These are phyloP conservation scores for Striga asiatica DNA, from an alignment of 257 asterid species.

Conservation along the genomic window DNA sequence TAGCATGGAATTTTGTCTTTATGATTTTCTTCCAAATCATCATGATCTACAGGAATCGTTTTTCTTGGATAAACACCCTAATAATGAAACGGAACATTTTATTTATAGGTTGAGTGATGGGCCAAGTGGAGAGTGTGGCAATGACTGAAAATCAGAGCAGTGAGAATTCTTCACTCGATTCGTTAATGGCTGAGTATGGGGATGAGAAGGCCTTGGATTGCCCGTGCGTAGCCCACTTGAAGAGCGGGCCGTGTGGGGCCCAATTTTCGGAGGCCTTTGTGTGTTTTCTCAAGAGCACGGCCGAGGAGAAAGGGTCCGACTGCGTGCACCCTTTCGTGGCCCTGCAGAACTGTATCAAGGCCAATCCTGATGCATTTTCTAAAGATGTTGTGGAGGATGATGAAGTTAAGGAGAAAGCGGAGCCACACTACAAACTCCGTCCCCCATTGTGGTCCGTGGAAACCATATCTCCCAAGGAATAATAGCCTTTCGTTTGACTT, in stretches of 20 bases:
- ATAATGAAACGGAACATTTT: no score
- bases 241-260: slow-evolving; percentile 66
- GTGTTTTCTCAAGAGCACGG: slow-evolving; percentile 84
- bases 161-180: slow-evolving; percentile 43
- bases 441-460: slow-evolving; percentile 73
- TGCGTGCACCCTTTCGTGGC: slow-evolving; percentile 78
- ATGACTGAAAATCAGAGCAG: slow-evolving; percentile 18
- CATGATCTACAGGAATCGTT: no score
- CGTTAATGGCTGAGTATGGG: slow-evolving; percentile 62
- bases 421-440: slow-evolving; percentile 28
- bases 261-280: slow-evolving; percentile 82
- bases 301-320: slow-evolving; percentile 79
- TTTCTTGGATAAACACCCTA: no score
- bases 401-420: slow-evolving; percentile 37
- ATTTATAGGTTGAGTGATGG: no score
- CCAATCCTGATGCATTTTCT: slow-evolving; percentile 72
- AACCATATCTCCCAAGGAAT: slow-evolving; percentile 27
- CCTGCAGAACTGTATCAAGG: slow-evolving; percentile 75
- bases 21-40: no score
- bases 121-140: slow-evolving; percentile 31
- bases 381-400: slow-evolving; percentile 54
- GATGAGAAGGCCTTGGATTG: slow-evolving; percentile 70
- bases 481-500: background rate
- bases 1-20: no score
- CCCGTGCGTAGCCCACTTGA: slow-evolving; percentile 75